Base-by-base conservation (phyloP, 495 filamentous ascomycete species). In the Penicillium pancosmium region DNA sequence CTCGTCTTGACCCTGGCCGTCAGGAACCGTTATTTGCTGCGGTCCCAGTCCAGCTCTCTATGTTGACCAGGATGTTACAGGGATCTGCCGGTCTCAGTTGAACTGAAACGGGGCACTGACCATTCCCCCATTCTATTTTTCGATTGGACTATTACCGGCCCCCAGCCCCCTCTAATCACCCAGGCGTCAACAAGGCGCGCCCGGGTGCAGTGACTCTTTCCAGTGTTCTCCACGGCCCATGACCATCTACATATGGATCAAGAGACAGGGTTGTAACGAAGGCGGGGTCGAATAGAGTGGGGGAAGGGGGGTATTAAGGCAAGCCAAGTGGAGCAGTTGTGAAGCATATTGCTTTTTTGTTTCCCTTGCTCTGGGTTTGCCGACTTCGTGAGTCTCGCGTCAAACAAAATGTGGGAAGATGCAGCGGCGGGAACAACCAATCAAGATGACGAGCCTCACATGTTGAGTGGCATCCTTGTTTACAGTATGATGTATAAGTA, bases 11-110 rank as follows among this genome's bases (percentile, higher is more conserved):
- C 60, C 35, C 55, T 55, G 35, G 16, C 41, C 51, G 54, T 55
- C 60, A 66, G 59, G 59, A 63, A 61, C 65, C 67, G 65, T 68
- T 68, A 59, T 65, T 69, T 59, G 50, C 55, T 68, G 67, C 47
- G 47, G 59, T 62, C 55, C 59, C 51, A 33, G 64, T 60, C 61
- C 49, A 51, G 34, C 25, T 56, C 47, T 18, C 16, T 23, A 67
- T 65, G 5, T 27, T 49, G 36, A 19, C 55, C 40, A 51, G 63
- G 52, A 35, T 56, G 16, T 52, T 54, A 51, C 59, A 67, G 64
- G 64, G 50, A 59, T 58, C 9, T 34, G 15, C 35, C 41, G 25
- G 67, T 50, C 57, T 41, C 38, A 25, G 41, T 50, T 47, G 3
- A 16, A 63, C 64, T 56, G 52, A 44, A 16, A 44, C 23, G 52